Percentiles rank a stretch among this genome's conserved stretches.
phyloP scores from a whole-genome alignment of 495 filamentous ascomycete genomes.

The Aspergillus heteromorphus region DNA sequence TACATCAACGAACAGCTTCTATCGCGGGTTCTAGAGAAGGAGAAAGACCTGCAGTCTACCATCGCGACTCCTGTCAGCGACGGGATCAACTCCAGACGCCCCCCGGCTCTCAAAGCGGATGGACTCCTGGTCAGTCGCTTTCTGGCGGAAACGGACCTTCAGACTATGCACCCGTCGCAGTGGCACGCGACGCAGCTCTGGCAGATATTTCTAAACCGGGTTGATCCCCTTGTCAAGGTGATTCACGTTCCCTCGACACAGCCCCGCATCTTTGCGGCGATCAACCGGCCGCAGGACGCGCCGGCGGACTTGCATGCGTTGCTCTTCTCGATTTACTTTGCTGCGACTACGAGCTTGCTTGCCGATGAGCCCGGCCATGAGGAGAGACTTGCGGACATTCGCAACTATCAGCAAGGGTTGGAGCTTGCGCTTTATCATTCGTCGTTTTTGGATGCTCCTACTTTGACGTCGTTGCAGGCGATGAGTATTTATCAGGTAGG shows the following conservation, averaged over 20 bases:
- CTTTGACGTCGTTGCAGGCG: constrained; percentile 29
- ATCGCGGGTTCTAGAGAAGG: constrained; percentile 25
- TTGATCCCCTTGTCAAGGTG: constrained; percentile 39
- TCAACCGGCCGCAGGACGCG: constrained; percentile 28
- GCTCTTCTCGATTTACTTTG: constrained; percentile 42
- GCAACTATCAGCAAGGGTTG: constrained; percentile 27
- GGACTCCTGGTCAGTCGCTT: constrained; percentile 18
- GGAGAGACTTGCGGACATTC: constrained; percentile 22
- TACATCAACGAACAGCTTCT: constrained; percentile 30
- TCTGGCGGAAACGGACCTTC: constrained; percentile 13
- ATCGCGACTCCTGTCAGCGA: constrained; percentile 19
- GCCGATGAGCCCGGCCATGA: constrained; percentile 24
- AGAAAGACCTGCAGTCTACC: constrained; percentile 20
- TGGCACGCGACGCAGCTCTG: constrained; percentile 28
- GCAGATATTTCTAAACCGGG: constrained; percentile 25
- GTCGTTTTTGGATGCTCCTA: constrained; percentile 29
- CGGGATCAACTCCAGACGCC: constrained; percentile 3
- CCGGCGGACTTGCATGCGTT: constrained; percentile 31
- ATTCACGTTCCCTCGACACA: constrained; percentile 39
- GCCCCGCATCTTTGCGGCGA: constrained; percentile 30
- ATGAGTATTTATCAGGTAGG: constrained; percentile 31
- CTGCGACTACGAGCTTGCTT: constrained; percentile 30
- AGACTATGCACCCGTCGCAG: constrained; percentile 17
- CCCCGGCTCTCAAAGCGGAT: constrained; percentile 13
- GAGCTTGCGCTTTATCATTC: constrained; percentile 25